Percentiles rank a stretch among this genome's conserved stretches.
Evolutionary conservation across 2,329 filamentous ascomycete species (phyloP).

Genomic region (Phyllosticta citribraziliensis): DNA sequence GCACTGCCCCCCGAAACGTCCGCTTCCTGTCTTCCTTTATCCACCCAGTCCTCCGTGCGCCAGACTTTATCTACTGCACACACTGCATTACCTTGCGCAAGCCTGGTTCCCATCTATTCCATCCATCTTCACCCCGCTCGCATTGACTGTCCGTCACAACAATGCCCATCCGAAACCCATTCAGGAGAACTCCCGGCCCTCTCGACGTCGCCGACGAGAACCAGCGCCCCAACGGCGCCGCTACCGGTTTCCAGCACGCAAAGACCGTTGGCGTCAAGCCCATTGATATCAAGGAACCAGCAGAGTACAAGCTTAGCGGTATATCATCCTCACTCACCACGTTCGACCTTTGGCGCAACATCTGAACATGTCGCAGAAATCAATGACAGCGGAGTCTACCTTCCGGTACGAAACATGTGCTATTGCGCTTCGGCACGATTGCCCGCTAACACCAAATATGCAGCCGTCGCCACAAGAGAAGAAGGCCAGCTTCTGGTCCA

Average conservation of each 20-base stretch:
- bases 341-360: constrained; percentile 1
- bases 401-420: constrained; percentile 56
- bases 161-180: constrained; percentile 35
- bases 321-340: constrained; percentile 16
- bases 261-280: constrained; percentile 29
- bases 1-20: not conserved
- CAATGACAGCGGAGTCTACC: constrained; percentile 88
- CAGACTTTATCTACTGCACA: not conserved
- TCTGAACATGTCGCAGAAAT: constrained; percentile 54
- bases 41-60: not conserved
- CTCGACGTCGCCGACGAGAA: constrained; percentile 24
- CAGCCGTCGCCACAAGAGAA: constrained; percentile 85
- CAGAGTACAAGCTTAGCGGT: constrained; percentile 47
- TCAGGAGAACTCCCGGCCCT: constrained; percentile 25
- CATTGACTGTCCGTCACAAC: not conserved
- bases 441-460: constrained; percentile 12
- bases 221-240: constrained; percentile 17
- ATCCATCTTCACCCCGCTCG: not conserved
- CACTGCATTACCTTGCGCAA: not conserved
- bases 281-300: constrained; percentile 34
- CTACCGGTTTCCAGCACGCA: constrained; percentile 23
- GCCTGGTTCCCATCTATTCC: not conserved
- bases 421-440: constrained; percentile 2
- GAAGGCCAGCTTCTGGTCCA: constrained; percentile 62
- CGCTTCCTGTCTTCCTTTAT: not conserved